These are phyloP conservation scores for Aaosphaeria arxii DNA, from an alignment of 2,329 filamentous ascomycete genomes.

Conservation along the genomic window DNA sequence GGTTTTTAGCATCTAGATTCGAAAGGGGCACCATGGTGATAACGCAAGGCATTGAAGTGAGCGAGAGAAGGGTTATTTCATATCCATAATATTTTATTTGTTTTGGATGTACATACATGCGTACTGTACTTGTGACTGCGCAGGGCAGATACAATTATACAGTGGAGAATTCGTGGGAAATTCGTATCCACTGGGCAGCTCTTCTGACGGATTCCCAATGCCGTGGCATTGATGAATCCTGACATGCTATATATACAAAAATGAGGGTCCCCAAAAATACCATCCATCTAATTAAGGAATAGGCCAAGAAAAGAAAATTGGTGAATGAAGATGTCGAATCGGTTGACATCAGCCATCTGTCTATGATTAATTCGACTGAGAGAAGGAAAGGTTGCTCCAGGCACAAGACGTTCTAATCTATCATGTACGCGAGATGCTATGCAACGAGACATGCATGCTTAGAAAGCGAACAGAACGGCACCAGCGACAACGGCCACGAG, in stretches of 20 bases:
- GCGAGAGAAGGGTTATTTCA: too few species aligned
- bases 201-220: too few species aligned
- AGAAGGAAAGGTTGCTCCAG: not conserved
- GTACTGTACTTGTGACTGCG: too few species aligned
- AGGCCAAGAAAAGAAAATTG: not conserved
- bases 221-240: too few species aligned
- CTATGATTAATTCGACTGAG: not conserved
- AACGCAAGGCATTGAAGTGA: too few species aligned
- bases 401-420: not conserved
- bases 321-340: not conserved
- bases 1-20: too few species aligned
- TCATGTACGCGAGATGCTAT: not conserved
- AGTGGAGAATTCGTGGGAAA: too few species aligned
- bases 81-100: too few species aligned
- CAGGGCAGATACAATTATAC: too few species aligned
- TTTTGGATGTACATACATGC: too few species aligned
- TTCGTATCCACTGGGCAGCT: too few species aligned
- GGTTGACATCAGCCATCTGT: not conserved
- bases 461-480: slow-evolving; percentile 23
- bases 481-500: slow-evolving; percentile 20
- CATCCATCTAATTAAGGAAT: not conserved
- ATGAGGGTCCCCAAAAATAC: not conserved
- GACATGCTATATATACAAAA: not conserved
- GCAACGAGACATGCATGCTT: slow-evolving; percentile 2
- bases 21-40: too few species aligned